Evolutionary conservation across 306 rosid species (phyloP).

Genomic region (Casuarina equisetifolia): DNA sequence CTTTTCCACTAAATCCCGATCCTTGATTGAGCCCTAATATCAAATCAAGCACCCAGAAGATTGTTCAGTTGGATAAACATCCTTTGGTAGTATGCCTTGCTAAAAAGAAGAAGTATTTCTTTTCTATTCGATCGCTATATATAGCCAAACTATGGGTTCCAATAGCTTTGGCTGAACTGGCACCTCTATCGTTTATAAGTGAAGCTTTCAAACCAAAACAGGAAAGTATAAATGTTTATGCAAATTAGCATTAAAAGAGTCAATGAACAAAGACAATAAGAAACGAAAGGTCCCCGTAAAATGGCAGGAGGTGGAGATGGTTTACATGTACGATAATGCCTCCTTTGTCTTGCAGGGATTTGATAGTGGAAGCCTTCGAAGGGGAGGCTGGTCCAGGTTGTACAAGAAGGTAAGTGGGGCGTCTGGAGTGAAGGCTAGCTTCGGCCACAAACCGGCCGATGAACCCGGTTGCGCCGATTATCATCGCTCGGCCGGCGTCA

Average conservation of each 20-base stretch:
- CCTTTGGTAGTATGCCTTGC: too few species aligned
- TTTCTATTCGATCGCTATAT: too few species aligned
- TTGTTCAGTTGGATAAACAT: background rate
- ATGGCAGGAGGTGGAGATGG: background rate
- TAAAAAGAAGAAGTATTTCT: too few species aligned
- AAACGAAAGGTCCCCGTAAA: background rate
- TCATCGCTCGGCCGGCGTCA: background rate
- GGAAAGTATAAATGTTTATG: too few species aligned
- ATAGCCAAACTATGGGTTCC: too few species aligned
- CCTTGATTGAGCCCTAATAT: constrained; percentile 4
- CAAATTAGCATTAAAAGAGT: too few species aligned
- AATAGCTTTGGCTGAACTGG: too few species aligned
- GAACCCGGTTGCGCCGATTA: constrained; percentile 7
- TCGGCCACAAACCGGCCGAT: background rate
- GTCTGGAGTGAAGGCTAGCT: background rate
- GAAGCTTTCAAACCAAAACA: too few species aligned
- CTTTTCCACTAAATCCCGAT: constrained; percentile 8
- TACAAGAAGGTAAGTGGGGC: constrained; percentile 12
- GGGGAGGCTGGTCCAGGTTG: background rate
- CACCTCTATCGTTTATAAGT: too few species aligned
- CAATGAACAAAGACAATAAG: background rate
- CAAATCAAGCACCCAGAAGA: background rate
- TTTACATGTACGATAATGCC: background rate
- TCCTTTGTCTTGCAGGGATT: constrained; percentile 11
- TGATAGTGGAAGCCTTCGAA: background rate